phyloP scores from a whole-genome alignment of 164 flowering plant species.

The Tetracentron sinense region DNA sequence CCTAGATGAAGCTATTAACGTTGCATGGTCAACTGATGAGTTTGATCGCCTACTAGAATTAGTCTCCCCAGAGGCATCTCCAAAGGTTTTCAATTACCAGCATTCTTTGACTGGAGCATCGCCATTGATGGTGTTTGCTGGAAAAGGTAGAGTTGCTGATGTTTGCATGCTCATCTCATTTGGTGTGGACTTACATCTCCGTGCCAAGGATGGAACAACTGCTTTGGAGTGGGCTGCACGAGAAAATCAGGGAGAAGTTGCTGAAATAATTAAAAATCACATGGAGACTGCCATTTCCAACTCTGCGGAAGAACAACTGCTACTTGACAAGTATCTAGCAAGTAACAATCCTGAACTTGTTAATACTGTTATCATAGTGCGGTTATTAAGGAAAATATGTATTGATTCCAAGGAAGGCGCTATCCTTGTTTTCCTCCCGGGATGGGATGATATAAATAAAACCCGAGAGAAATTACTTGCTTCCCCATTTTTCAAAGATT shows the following conservation, averaged over 20 bases:
- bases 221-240: slow-evolving; percentile 76
- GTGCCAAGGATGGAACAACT: slow-evolving; percentile 60
- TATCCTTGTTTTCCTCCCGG: slow-evolving; percentile 88
- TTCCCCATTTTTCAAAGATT: slow-evolving; percentile 53
- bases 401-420: slow-evolving; percentile 85
- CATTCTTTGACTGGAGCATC: slow-evolving; percentile 74
- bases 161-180: slow-evolving; percentile 84
- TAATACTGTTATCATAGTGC: slow-evolving; percentile 71
- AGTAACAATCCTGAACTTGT: slow-evolving; percentile 52
- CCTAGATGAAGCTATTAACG: slow-evolving; percentile 77
- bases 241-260: slow-evolving; percentile 57
- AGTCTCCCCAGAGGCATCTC: slow-evolving; percentile 49
- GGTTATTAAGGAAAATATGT: slow-evolving; percentile 70
- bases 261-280: slow-evolving; percentile 50
- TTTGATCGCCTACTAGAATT: slow-evolving; percentile 74
- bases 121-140: slow-evolving; percentile 88
- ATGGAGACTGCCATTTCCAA: slow-evolving; percentile 28
- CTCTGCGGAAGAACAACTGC: slow-evolving; percentile 36
- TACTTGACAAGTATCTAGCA: slow-evolving; percentile 67
- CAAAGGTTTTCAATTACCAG: slow-evolving; percentile 61
- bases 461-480: slow-evolving; percentile 47
- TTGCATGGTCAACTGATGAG: slow-evolving; percentile 77
- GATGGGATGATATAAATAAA: slow-evolving; percentile 93
- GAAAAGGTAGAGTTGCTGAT: slow-evolving; percentile 75
- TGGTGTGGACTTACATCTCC: slow-evolving; percentile 66